Evolutionary conservation across 495 filamentous ascomycete species (phyloP).

Genomic region (Aspergillus biplanus): DNA sequence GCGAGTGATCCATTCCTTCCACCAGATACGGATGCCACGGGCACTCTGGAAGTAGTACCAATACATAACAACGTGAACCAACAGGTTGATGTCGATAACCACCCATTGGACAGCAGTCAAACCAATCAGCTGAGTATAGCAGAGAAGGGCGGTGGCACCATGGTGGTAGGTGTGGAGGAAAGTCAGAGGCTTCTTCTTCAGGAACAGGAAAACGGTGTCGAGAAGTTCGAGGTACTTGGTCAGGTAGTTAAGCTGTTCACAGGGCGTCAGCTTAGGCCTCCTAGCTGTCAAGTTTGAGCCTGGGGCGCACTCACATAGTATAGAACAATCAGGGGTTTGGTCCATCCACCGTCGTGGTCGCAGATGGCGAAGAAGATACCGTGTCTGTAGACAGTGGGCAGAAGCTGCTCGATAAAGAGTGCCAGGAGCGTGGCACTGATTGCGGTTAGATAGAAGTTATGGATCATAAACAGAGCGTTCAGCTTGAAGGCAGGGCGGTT

Average conservation of each 20-base stretch:
- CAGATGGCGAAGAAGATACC: conserved; percentile 70
- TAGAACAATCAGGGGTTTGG: conserved; percentile 63
- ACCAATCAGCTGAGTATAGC: conserved; percentile 73
- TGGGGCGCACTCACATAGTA: conserved; percentile 63
- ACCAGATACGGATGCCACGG: conserved; percentile 61
- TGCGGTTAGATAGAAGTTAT: conserved; percentile 66
- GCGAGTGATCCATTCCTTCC: conserved; percentile 63
- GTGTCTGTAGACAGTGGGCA: conserved; percentile 60
- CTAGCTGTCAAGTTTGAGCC: not conserved
- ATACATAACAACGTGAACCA: conserved; percentile 73
- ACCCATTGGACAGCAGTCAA: conserved; percentile 71
- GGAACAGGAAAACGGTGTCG: conserved; percentile 71
- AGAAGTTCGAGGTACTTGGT: conserved; percentile 73
- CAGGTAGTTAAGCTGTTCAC: conserved; percentile 66
- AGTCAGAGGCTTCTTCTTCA: conserved; percentile 79
- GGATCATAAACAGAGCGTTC: conserved; percentile 69
- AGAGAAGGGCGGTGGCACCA: conserved; percentile 70
- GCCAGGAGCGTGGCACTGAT: conserved; percentile 63
- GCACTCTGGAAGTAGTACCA: conserved; percentile 68
- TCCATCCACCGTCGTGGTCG: conserved; percentile 68
- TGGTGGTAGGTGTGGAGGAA: conserved; percentile 80
- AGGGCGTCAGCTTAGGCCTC: conserved; percentile 13
- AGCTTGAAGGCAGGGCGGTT: conserved; percentile 60
- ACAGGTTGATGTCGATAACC: conserved; percentile 67
- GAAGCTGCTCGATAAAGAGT: conserved; percentile 67